Percentiles rank a stretch among this genome's conserved stretches.
Conservation (phyloP, 331 rosid genomes). For the Quercus phellos region DNA sequence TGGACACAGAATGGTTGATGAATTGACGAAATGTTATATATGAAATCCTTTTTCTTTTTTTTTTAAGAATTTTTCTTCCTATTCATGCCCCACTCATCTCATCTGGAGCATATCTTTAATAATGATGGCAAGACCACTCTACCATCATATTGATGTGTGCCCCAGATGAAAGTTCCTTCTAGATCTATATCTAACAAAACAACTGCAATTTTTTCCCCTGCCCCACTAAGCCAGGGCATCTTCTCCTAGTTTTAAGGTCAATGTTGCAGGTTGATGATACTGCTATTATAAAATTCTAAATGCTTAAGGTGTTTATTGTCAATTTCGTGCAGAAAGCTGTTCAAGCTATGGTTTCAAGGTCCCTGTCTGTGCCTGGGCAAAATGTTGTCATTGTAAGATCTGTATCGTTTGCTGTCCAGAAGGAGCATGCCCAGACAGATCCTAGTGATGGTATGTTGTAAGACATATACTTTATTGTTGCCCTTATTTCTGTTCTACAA, state of each 20-base stretch:
- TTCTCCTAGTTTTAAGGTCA: neutral
- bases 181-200: neutral
- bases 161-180: neutral
- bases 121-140: slow-evolving; percentile 6
- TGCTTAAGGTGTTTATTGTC: slow-evolving; percentile 2
- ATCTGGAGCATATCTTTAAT: neutral
- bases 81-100: neutral
- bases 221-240: too few relatives aligned
- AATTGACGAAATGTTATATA: neutral
- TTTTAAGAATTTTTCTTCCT: neutral
- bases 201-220: neutral
- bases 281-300: neutral
- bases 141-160: slow-evolving; percentile 15
- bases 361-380: slow-evolving; percentile 76
- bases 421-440: slow-evolving; percentile 43
- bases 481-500: neutral
- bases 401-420: slow-evolving; percentile 53
- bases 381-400: slow-evolving; percentile 82
- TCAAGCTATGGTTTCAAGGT: slow-evolving; percentile 70
- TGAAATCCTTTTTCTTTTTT: neutral
- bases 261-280: neutral
- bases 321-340: slow-evolving; percentile 61
- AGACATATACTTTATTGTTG: slow-evolving; percentile 7
- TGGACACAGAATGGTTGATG: neutral
- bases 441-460: slow-evolving; percentile 54